Evolutionary conservation across 75 land plant species (phyloP).

Genomic region (Ceratopteris richardii): DNA sequence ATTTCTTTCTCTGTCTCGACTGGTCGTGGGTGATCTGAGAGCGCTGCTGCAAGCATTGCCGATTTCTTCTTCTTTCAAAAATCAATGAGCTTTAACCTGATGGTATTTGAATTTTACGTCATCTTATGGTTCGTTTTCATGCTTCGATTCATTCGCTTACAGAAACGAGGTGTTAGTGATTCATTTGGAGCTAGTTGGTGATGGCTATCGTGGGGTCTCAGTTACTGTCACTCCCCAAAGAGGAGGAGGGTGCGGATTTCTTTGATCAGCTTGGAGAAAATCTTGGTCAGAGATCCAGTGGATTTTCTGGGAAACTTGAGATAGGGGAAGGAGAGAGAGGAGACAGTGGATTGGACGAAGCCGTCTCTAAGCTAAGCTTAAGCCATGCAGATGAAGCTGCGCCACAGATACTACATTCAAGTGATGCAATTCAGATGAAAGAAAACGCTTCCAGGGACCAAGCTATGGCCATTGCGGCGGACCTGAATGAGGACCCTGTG

Average conservation of each 20-base stretch:
- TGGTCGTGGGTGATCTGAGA: no score
- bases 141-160: no score
- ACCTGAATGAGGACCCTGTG: not conserved
- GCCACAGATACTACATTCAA: not conserved
- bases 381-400: not conserved
- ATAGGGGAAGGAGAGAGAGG: constrained; percentile 13
- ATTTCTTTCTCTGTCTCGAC: no score
- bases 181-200: no score
- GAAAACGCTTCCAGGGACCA: not conserved
- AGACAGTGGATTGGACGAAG: constrained; percentile 15
- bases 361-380: constrained; percentile 1
- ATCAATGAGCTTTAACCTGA: no score
- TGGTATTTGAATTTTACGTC: no score
- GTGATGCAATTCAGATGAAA: not conserved
- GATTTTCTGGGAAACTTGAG: no score
- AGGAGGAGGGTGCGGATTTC: constrained; percentile 65
- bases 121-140: no score
- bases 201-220: no score
- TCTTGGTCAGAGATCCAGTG: not conserved
- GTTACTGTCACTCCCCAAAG: constrained; percentile 1
- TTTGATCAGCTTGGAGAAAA: constrained; percentile 68
- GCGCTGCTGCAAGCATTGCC: no score
- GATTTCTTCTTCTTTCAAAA: no score
- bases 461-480: not conserved
- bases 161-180: no score